Evolutionary conservation across 2,329 filamentous ascomycete genomes (phyloP).

Genomic region (Sporothrix phasma): DNA sequence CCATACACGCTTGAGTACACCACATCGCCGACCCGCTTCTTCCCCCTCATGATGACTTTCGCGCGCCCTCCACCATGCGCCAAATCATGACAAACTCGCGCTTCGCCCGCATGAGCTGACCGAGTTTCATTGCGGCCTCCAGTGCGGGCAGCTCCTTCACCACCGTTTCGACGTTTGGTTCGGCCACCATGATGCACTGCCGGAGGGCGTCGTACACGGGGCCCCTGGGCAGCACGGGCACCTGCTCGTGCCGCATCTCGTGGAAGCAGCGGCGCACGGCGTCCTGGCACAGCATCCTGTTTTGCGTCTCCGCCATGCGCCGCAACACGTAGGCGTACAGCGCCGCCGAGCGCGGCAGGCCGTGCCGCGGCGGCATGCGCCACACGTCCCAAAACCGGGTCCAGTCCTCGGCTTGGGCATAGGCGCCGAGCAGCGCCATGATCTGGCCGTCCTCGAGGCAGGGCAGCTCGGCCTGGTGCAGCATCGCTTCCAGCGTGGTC

Average conservation of each 20-base stretch:
- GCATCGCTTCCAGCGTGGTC: slow-evolving; percentile 35
- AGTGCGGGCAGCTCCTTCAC: slow-evolving; percentile 17
- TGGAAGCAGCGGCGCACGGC: slow-evolving; percentile 44
- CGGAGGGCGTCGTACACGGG: slow-evolving; percentile 39
- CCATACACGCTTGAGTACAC: too few species aligned
- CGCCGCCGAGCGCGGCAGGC: slow-evolving; percentile 36
- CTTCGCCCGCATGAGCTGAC: not conserved
- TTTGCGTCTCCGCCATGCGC: slow-evolving; percentile 35
- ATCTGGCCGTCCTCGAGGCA: slow-evolving; percentile 31
- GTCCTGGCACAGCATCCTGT: slow-evolving; percentile 35
- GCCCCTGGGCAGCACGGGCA: slow-evolving; percentile 36
- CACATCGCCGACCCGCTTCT: too few species aligned
- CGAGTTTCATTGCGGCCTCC: not conserved
- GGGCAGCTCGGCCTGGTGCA: slow-evolving; percentile 29
- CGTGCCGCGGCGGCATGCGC: slow-evolving; percentile 42
- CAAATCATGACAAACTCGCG: slow-evolving; percentile 16
- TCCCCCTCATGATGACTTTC: not conserved
- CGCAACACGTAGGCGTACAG: slow-evolving; percentile 48
- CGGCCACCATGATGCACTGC: slow-evolving; percentile 44
- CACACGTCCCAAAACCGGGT: slow-evolving; percentile 52
- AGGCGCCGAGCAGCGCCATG: slow-evolving; percentile 35
- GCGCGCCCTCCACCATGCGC: not conserved
- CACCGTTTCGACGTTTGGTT: slow-evolving; percentile 37
- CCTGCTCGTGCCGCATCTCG: slow-evolving; percentile 49
- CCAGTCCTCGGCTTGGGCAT: slow-evolving; percentile 41